Conservation (phyloP, 768 basidiomycete species). For the Fibroporia radiculosa region DNA sequence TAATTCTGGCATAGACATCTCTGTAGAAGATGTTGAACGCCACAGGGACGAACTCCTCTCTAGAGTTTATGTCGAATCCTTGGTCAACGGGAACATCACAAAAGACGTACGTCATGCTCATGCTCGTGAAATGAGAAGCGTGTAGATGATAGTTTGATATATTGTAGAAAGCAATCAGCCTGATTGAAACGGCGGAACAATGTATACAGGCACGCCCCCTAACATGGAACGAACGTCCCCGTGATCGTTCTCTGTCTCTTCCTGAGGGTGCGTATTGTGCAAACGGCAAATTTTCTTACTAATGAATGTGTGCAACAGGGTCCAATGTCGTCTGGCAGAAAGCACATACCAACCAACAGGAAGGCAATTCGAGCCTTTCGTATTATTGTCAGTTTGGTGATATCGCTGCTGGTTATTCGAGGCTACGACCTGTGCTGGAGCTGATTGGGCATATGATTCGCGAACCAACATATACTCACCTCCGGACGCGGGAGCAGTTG, state of each 20-base stretch:
- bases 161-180: slow-evolving; percentile 30
- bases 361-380: slow-evolving; percentile 38
- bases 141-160: slow-evolving; percentile 2
- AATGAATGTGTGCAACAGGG: slow-evolving; percentile 17
- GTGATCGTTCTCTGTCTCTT: slow-evolving; percentile 33
- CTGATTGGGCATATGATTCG: slow-evolving; percentile 37
- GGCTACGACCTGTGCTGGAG: slow-evolving; percentile 26
- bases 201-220: slow-evolving; percentile 29
- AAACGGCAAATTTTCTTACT: neutral
- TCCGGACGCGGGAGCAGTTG: slow-evolving; percentile 48
- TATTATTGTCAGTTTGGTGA: slow-evolving; percentile 45
- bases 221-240: slow-evolving; percentile 29
- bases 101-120: slow-evolving; percentile 18
- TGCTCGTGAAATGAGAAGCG: neutral
- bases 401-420: slow-evolving; percentile 25
- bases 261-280: slow-evolving; percentile 25
- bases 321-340: slow-evolving; percentile 30
- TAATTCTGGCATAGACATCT: slow-evolving; percentile 26
- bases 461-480: slow-evolving; percentile 41
- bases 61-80: slow-evolving; percentile 32
- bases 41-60: slow-evolving; percentile 33
- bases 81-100: slow-evolving; percentile 42
- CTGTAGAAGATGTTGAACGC: slow-evolving; percentile 30
- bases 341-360: slow-evolving; percentile 33
- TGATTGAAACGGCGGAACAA: slow-evolving; percentile 31